Evolutionary conservation across 345 rosid genomes (phyloP).

Genomic region (Mallotus nudiflorus): DNA sequence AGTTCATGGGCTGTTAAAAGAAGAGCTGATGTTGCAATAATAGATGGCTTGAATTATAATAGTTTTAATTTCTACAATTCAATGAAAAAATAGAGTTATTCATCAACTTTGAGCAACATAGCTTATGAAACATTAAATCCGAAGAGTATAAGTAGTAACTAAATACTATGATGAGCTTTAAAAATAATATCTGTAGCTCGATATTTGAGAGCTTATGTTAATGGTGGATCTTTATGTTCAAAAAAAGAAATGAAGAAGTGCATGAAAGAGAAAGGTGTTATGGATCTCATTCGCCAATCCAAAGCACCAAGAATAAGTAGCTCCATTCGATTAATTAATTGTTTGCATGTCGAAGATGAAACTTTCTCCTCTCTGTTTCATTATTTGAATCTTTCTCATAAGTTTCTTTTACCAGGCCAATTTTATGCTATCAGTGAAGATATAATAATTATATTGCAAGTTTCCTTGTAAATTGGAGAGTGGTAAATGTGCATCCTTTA

Average conservation of each 20-base stretch:
- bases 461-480: constrained; percentile 41
- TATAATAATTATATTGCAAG: neutral
- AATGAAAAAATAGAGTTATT: neutral
- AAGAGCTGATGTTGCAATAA: constrained; percentile 58
- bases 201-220: constrained; percentile 42
- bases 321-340: constrained; percentile 58
- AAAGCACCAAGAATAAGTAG: constrained; percentile 51
- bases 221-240: constrained; percentile 40
- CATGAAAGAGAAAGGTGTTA: constrained; percentile 66
- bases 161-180: constrained; percentile 49
- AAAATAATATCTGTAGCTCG: constrained; percentile 54
- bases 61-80: constrained; percentile 45
- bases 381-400: neutral
- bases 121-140: neutral
- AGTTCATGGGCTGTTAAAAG: constrained; percentile 54
- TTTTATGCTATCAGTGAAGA: neutral
- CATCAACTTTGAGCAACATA: neutral
- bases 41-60: constrained; percentile 61
- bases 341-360: constrained; percentile 41
- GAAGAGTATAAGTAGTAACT: neutral
- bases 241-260: constrained; percentile 47
- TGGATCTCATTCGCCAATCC: constrained; percentile 71
- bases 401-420: neutral
- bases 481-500: constrained; percentile 36
- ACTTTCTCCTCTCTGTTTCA: constrained; percentile 38